phyloP scores from a whole-genome alignment of 1,139 yeast genomes.

The Geotrichum phurueaensis region DNA sequence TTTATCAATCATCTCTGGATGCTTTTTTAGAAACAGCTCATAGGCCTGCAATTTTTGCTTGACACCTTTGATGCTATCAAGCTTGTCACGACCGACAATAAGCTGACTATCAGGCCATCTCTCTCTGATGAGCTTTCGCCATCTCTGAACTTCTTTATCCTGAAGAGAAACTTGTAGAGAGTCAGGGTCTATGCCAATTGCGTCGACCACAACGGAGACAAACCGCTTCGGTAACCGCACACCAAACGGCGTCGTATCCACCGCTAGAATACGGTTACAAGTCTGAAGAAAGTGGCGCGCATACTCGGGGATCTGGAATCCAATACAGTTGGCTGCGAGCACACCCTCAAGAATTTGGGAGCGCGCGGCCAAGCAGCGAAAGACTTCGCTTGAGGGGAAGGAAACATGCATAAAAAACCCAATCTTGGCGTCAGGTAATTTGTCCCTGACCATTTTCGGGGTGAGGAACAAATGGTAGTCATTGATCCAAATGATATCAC shows the following conservation, averaged over 20 bases:
- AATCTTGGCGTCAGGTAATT: constrained; percentile 76
- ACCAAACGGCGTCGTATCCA: constrained; percentile 63
- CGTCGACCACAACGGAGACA: constrained; percentile 60
- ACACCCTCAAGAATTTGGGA: constrained; percentile 71
- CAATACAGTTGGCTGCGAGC: constrained; percentile 80
- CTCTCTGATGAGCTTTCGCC: constrained; percentile 68
- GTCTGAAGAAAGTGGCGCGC: constrained; percentile 92
- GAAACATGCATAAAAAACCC: constrained; percentile 92
- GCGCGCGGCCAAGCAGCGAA: constrained; percentile 88
- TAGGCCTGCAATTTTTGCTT: constrained; percentile 83
- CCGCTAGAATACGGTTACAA: constrained; percentile 72
- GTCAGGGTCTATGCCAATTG: constrained; percentile 83
- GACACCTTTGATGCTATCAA: constrained; percentile 82
- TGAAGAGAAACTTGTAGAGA: constrained; percentile 46
- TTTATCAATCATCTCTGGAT: constrained; percentile 65
- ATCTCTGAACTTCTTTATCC: constrained; percentile 51
- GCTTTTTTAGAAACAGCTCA: constrained; percentile 62
- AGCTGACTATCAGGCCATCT: constrained; percentile 63
- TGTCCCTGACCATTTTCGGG: constrained; percentile 74
- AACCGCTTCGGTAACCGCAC: constrained; percentile 61
- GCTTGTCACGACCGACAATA: constrained; percentile 82
- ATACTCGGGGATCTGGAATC: constrained; percentile 89
- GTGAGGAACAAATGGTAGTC: constrained; percentile 87
- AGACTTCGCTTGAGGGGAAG: constrained; percentile 93
- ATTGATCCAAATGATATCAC: constrained; percentile 82